Evolutionary conservation across 805 yeast species (phyloP).

Genomic region (Vanderwaltozyma yarrowii): DNA sequence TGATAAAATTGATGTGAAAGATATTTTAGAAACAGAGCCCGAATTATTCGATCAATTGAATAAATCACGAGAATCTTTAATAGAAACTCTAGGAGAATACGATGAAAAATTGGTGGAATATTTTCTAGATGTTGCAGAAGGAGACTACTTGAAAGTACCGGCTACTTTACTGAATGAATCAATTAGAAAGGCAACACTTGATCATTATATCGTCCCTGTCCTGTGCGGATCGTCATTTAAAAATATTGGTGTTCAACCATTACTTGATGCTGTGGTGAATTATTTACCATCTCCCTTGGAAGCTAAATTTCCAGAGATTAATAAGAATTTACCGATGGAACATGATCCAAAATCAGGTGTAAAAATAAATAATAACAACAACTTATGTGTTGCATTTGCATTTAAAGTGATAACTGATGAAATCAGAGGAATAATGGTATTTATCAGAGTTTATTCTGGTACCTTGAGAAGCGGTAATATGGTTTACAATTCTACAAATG

Average conservation of each 20-base stretch:
- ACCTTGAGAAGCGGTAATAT: slow-evolving; percentile 50
- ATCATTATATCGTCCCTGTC: slow-evolving; percentile 57
- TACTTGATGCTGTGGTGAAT: slow-evolving; percentile 70
- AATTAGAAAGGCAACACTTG: slow-evolving; percentile 52
- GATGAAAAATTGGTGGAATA: slow-evolving; percentile 72
- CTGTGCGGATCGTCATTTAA: slow-evolving; percentile 88
- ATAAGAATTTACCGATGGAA: slow-evolving; percentile 25
- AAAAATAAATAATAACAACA: slow-evolving; percentile 44
- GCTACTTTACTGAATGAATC: slow-evolving; percentile 44
- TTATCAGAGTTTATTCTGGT: slow-evolving; percentile 84
- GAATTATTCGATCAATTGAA: slow-evolving; percentile 38
- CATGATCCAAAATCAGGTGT: slow-evolving; percentile 38
- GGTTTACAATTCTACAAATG: slow-evolving; percentile 60
- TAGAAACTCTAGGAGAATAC: slow-evolving; percentile 75
- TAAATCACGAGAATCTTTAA: slow-evolving; percentile 58
- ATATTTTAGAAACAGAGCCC: slow-evolving; percentile 34
- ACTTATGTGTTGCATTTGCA: slow-evolving; percentile 68
- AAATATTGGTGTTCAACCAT: slow-evolving; percentile 91
- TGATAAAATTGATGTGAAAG: slow-evolving; percentile 33
- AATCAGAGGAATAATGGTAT: slow-evolving; percentile 71
- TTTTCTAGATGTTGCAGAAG: slow-evolving; percentile 58
- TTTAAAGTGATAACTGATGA: slow-evolving; percentile 88
- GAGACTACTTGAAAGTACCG: slow-evolving; percentile 58
- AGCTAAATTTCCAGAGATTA: slow-evolving; percentile 44
- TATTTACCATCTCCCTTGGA: slow-evolving; percentile 80